Base-by-base conservation (phyloP, 2,329 filamentous ascomycete genomes). In the Teratosphaeria nubilosa region DNA sequence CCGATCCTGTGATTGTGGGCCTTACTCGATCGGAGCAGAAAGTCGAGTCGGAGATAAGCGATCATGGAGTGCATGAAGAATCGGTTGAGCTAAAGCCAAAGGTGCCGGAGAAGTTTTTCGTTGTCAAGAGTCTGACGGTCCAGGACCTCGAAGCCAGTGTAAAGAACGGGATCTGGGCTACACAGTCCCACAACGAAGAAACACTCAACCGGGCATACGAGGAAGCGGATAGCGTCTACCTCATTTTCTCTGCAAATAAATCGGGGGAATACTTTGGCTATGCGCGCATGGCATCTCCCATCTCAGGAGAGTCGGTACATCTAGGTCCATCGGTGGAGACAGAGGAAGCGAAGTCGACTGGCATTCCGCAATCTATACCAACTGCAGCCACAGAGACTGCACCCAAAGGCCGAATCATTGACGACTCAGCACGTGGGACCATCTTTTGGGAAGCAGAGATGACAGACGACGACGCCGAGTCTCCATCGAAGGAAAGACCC, bases 221-320 rank as follows among this genome's bases (percentile, higher is more conserved):
- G 77, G 91, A 79, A 10, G 83, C 86, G 14, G 89, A 95, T 56
- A 89, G 87, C 67, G 91, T 97, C 1, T 96, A 91, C 68, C 78
- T 97, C 31, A 84, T 97, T 14, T 97, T 97, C 72, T 97, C 92
- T 1, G 92, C 92, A 13, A 97, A 97, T 73, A 96, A 96, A 69
- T 96, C 92, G 0, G 92, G 92, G 13, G 92, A 96, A 73, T 97
- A 96, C 70, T 96, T 94, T 74, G 92, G 92, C 22, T 96, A 95
- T 69, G 92, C 91, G 22, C 85, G 88, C 41, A 97, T 97, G 92
- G 77, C 80, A 10, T 96, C 92, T 24, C 78, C 85, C 3, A 95
- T 96, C 67, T 86, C 87, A 65, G 82, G 91, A 57, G 88, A 95
- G 64, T 65, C 65, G 0, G 63, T 68, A 37, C 65, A 64, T 50